These are phyloP conservation scores for Yarrowia hollandica DNA, from an alignment of 805 yeast species.

Conservation along the genomic window DNA sequence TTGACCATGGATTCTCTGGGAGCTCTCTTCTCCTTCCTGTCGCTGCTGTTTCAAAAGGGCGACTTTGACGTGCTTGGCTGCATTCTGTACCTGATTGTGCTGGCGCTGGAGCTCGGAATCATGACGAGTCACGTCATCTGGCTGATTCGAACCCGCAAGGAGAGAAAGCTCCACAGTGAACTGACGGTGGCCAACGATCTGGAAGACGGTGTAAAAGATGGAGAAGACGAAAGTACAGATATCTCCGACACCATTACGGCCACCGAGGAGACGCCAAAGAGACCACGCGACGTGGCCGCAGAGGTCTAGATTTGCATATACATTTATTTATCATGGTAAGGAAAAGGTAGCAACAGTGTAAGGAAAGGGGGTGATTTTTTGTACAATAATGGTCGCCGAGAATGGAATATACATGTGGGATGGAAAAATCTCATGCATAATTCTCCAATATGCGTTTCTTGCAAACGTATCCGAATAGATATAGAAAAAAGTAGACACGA, in stretches of 20 bases:
- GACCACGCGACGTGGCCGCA: too few species aligned
- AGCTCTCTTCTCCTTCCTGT: conserved; percentile 72
- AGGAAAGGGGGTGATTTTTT: too few species aligned
- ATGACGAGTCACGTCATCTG: conserved; percentile 69
- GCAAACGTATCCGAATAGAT: too few species aligned
- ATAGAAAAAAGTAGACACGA: too few species aligned
- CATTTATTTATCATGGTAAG: too few species aligned
- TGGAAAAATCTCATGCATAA: too few species aligned
- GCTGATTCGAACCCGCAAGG: conserved; percentile 47
- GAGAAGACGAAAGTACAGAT: neutral
- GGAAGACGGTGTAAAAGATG: neutral
- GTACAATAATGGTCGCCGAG: too few species aligned
- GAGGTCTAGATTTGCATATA: conserved; percentile 10
- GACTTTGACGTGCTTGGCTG: conserved; percentile 77
- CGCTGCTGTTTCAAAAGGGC: conserved; percentile 56
- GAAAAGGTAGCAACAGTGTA: too few species aligned
- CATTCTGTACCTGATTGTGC: conserved; percentile 69
- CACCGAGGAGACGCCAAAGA: neutral
- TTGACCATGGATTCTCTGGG: conserved; percentile 75
- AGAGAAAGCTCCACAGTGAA: conserved; percentile 19
- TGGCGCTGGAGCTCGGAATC: conserved; percentile 75
- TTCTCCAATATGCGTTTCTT: too few species aligned
- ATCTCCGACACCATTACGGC: neutral
- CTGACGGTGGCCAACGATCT: neutral
- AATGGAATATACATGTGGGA: too few species aligned